Evolutionary conservation across 2,329 filamentous ascomycete genomes (phyloP).

Genomic region (Trichoderma cornu-damae): DNA sequence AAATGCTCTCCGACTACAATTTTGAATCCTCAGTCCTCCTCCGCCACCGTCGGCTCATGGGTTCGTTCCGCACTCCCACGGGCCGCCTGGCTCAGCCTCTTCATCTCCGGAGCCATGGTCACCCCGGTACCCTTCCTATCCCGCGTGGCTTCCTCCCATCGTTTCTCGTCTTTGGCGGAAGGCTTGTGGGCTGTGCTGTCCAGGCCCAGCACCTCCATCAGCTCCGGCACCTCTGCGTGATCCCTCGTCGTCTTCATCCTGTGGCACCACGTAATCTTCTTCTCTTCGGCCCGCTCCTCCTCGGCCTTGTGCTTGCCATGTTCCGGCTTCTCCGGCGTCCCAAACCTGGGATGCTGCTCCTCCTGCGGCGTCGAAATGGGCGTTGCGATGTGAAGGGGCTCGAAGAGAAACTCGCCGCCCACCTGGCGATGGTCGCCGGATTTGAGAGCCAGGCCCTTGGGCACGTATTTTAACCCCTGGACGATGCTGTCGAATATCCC

Average conservation of each 20-base stretch:
- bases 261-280: conserved; percentile 71
- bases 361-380: conserved; percentile 42
- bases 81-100: conserved; percentile 35
- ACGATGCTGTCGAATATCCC: conserved; percentile 48
- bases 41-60: neutral
- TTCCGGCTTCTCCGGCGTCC: conserved; percentile 22
- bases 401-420: conserved; percentile 75
- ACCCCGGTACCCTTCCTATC: conserved; percentile 50
- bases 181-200: conserved; percentile 30
- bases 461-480: conserved; percentile 56
- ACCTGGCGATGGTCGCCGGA: conserved; percentile 64
- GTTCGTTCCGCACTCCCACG: neutral
- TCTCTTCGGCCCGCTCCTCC: conserved; percentile 42
- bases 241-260: conserved; percentile 75
- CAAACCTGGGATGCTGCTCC: conserved; percentile 27
- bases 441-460: conserved; percentile 54
- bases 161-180: conserved; percentile 5
- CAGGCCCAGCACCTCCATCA: conserved; percentile 59
- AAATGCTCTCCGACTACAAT: neutral
- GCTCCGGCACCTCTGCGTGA: conserved; percentile 64
- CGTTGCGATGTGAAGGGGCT: conserved; percentile 44
- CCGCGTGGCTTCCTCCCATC: conserved; percentile 38
- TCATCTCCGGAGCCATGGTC: conserved; percentile 48
- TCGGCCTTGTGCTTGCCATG: conserved; percentile 22
- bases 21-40: neutral